Base-by-base conservation (phyloP, 164 flowering plant species). In the Vitis labrusca region DNA sequence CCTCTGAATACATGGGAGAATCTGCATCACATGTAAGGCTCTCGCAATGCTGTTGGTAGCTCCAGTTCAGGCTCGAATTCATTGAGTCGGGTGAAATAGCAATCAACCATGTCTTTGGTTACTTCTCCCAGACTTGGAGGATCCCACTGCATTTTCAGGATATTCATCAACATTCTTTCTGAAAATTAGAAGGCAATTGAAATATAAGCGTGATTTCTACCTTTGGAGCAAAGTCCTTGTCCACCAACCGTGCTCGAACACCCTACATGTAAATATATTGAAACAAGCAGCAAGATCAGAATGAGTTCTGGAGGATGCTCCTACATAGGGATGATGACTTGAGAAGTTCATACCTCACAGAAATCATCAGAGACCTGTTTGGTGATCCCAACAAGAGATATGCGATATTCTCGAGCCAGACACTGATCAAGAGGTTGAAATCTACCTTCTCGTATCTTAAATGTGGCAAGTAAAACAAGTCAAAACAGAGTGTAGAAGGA, bases 211-310 rank as follows among this genome's bases (percentile, higher is more conserved):
- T 37, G 44, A 2, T 37, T 37, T 37, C 8, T 85, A 94, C 98
- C 94, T 90, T 94, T 37, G 96, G 97, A 68, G 90, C 86, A 67
- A 84, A 92, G 79, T 94, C 98, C 68, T 89, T 91, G 66, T 92
- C 97, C 65, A 94, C 85, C 56, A 92, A 72, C 55, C 90, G 84
- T 47, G 97, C 96, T 9, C 98, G 91, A 52, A 92, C 85, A 64
- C 98, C 98, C 98, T 94, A 51, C 44, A 6, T 37, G 44, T 12
- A 54, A 1, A 69, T 6, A 27, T 3, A 60, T 14, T 44, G 9
- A 19, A 70, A 52, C 13, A 50, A 59, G 29, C 14, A 48, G n/a
- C 9, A 1, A 64, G 27, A 5, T 65, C 1, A 52, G 7, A 51
- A 8, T 65, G 5, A n/a, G 3, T 13, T 53, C 14, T 15, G 23